Evolutionary conservation across 148 eudicot species (phyloP).

Genomic region (Selenicereus undatus): DNA sequence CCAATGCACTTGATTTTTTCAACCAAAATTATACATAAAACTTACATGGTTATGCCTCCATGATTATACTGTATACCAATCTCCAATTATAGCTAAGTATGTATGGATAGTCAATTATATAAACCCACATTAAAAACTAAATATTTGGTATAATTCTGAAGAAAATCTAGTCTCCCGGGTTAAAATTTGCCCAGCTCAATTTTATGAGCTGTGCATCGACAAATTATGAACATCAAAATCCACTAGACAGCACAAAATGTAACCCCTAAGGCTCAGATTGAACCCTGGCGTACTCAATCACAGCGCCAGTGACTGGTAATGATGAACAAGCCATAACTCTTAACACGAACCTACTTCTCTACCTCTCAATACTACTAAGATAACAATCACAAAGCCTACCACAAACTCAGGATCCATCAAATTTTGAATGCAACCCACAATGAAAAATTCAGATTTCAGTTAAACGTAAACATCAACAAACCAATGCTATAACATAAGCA

Average conservation of each 20-base stretch:
- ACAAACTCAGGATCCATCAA: neutral
- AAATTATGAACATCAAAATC: slow-evolving; percentile 2
- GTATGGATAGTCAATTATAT: neutral
- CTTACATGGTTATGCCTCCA: neutral
- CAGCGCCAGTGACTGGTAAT: neutral
- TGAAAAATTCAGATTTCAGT: neutral
- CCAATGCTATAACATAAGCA: neutral
- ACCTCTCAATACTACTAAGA: neutral
- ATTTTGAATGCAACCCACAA: neutral
- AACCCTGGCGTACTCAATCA: neutral
- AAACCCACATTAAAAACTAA: neutral
- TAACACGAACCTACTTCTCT: neutral
- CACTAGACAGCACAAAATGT: neutral
- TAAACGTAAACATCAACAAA: neutral
- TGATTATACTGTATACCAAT: neutral
- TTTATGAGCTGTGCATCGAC: neutral
- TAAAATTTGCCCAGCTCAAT: neutral
- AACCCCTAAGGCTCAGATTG: neutral
- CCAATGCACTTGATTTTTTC: neutral
- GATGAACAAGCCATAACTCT: too few relatives aligned
- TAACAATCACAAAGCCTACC: neutral
- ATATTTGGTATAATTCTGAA: neutral
- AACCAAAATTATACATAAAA: neutral
- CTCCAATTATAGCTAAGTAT: too few relatives aligned
- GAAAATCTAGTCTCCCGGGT: neutral